Base-by-base conservation (phyloP, 2,329 filamentous ascomycete species). In the Chaetomiaceae sp. region DNA sequence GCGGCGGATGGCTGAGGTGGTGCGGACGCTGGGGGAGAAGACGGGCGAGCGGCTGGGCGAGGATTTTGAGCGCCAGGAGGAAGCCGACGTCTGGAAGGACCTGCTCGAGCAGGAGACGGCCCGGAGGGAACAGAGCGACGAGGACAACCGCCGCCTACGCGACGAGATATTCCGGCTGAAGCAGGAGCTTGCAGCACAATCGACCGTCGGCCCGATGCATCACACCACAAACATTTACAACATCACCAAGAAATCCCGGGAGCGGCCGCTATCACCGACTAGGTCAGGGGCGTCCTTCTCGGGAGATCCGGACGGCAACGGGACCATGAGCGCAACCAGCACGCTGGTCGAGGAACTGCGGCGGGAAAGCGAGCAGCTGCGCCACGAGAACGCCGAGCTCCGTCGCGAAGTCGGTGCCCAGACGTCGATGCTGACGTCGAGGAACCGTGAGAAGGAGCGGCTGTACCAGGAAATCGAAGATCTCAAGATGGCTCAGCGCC, bases 401-500 rank as follows among this genome's bases (percentile, higher is more conserved):
- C 84, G 92, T 49, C 87, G 91, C 50, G 91, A 97, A 69, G 88
- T 97, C 27, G 90, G 91, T 57, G 94, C 94, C 3, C 94, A 99
- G 68, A 95, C 91, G 1, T 96, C 91, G 0, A 97, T 99, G 90
- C 80, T 99, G 31, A 96, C 92, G 1, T 97, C 94, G 33, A 82
- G 94, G 22, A 96, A 96, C 65, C 87, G 91, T 23, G 94, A 99
- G 67, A 95, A 96, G 66, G 91, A 97, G 67, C 84, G 91, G 5
- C 77, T 99, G 8, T 95, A 97, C 69, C 90, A 96, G 66, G 92
- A 99, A 68, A 97, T 97, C 58, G 94, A 99, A 71, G 91, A 96
- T 57, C 77, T 99, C 58, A 99, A 97, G 72, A 83, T 97, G 63
- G 84, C 88, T 1, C 86, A 91, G 60, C 85, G 91, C 51, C 84